Conservation (phyloP, 257 asterid species). For the Nicotiana undulata region DNA sequence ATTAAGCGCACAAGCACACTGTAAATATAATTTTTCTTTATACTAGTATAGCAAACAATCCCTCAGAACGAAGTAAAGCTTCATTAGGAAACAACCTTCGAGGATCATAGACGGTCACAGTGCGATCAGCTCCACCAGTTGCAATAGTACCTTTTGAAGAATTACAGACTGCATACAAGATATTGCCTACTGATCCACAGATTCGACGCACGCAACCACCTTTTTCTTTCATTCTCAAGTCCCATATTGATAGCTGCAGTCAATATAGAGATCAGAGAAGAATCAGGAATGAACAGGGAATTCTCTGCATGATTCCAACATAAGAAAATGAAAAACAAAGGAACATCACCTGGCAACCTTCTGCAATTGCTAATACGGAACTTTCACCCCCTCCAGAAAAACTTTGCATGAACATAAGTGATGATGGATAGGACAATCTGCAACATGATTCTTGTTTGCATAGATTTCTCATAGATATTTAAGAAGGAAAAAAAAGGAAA, state of each 20-base stretch:
- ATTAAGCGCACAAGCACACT: background rate
- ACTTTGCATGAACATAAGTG: constrained; percentile 50
- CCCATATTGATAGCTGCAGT: constrained; percentile 82
- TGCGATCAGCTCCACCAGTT: constrained; percentile 82
- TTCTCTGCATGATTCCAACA: constrained; percentile 5
- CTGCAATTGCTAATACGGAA: constrained; percentile 64
- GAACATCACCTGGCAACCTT: constrained; percentile 79
- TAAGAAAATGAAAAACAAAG: background rate
- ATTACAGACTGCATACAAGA: constrained; percentile 52
- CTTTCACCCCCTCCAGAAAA: constrained; percentile 35
- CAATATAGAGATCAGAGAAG: background rate
- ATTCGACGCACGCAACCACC: constrained; percentile 86
- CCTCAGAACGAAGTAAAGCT: background rate
- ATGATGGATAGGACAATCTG: constrained; percentile 87
- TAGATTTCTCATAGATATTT: constrained; percentile 1
- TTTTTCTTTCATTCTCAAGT: constrained; percentile 73
- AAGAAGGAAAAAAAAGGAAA: background rate
- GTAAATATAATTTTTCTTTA: background rate
- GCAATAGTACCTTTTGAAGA: constrained; percentile 77
- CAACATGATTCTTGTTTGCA: constrained; percentile 11
- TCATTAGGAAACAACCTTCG: constrained; percentile 53
- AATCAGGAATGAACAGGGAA: background rate
- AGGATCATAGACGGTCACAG: constrained; percentile 85
- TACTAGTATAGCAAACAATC: background rate
- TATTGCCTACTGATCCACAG: constrained; percentile 78